These are phyloP conservation scores for Fusarium nygamai DNA, from an alignment of 2,329 filamentous ascomycete genomes.

Conservation along the genomic window DNA sequence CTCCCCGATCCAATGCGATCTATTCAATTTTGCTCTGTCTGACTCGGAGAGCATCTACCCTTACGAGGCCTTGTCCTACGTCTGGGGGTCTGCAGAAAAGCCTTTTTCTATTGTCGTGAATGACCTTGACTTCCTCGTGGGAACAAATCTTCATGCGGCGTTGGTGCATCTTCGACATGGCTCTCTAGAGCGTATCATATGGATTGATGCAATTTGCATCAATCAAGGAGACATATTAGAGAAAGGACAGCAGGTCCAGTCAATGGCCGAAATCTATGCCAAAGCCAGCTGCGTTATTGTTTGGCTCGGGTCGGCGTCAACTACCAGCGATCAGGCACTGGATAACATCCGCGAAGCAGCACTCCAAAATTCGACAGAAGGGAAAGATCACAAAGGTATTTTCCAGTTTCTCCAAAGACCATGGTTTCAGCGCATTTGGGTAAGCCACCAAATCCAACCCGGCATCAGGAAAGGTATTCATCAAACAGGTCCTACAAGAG, in stretches of 20 bases:
- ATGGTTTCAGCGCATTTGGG: not conserved
- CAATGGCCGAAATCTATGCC: not conserved
- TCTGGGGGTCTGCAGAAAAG: not conserved
- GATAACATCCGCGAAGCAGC: not conserved
- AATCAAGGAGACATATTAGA: not conserved
- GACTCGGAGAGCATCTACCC: not conserved
- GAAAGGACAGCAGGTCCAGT: not conserved
- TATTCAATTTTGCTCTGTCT: not conserved
- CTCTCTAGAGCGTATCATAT: not conserved
- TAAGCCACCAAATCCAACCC: not conserved
- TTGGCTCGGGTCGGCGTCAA: not conserved
- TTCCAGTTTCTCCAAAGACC: not conserved
- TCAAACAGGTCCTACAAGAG: not conserved
- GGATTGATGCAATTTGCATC: no score
- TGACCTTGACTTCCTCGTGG: not conserved
- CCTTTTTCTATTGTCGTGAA: not conserved
- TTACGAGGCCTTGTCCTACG: not conserved
- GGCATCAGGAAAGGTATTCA: not conserved
- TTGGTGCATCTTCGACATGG: not conserved
- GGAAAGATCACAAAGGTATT: not conserved
- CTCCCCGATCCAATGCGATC: not conserved
- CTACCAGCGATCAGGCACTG: not conserved
- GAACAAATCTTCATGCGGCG: not conserved
- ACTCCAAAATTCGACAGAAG: not conserved
- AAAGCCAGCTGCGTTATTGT: not conserved